Evolutionary conservation across 495 filamentous ascomycete genomes (phyloP).

Genomic region (Rusavskia elegans): DNA sequence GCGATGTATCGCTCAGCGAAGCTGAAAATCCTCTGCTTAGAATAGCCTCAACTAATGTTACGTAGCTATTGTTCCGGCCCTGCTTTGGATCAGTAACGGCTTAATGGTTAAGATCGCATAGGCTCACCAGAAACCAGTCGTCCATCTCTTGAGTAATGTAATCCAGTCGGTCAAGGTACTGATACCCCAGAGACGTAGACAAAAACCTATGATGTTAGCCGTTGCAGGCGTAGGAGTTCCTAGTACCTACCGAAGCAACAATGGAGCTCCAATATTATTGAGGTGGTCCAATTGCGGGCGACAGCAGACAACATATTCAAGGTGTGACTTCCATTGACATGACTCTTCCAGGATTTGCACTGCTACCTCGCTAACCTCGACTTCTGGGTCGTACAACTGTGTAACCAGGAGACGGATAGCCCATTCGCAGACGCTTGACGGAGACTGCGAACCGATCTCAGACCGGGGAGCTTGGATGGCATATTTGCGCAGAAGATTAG

Average conservation of each 20-base stretch:
- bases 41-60: constrained; percentile 85
- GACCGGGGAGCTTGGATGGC: constrained; percentile 33
- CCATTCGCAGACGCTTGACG: constrained; percentile 53
- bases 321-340: constrained; percentile 73
- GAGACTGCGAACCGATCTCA: constrained; percentile 14
- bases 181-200: constrained; percentile 89
- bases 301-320: constrained; percentile 94
- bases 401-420: constrained; percentile 91
- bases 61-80: constrained; percentile 88
- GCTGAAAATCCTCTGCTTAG: constrained; percentile 77
- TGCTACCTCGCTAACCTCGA: constrained; percentile 88
- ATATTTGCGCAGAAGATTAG: constrained; percentile 70
- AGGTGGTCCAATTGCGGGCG: constrained; percentile 91
- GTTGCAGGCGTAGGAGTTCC: background rate
- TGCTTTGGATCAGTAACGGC: constrained; percentile 12
- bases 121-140: constrained; percentile 69
- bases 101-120: background rate
- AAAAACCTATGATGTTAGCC: constrained; percentile 38
- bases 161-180: constrained; percentile 91
- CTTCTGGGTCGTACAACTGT: constrained; percentile 90
- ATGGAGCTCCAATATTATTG: constrained; percentile 88
- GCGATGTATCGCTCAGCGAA: constrained; percentile 17
- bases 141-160: constrained; percentile 99
- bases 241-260: constrained; percentile 50
- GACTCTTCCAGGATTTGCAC: constrained; percentile 96